Percentiles rank a stretch among this genome's conserved stretches.
These are phyloP conservation scores for Mrakia gelida DNA, from an alignment of 768 basidiomycete genomes.

Conservation along the genomic window DNA sequence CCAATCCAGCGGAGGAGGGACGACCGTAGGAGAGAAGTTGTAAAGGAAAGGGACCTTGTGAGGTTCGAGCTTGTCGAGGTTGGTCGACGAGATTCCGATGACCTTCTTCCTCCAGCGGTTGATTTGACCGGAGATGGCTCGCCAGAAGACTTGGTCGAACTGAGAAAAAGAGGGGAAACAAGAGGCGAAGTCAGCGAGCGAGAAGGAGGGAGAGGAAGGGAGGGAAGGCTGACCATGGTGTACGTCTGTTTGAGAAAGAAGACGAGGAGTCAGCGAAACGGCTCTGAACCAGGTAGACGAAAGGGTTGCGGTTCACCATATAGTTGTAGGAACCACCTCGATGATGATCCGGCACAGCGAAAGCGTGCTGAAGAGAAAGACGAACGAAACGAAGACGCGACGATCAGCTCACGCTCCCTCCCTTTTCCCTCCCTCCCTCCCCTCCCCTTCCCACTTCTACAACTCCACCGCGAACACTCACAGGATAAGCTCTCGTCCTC, in stretches of 20 bases:
- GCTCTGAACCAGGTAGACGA: background rate
- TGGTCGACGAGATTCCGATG: conserved; percentile 72
- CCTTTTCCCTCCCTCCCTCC: too few relatives aligned
- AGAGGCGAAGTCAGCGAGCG: background rate
- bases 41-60: conserved; percentile 98
- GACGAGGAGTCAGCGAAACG: background rate
- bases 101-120: conserved; percentile 85
- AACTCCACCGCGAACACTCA: conserved; percentile 22
- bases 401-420: background rate
- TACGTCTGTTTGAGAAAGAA: background rate
- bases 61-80: conserved; percentile 89
- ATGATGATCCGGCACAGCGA: conserved; percentile 94
- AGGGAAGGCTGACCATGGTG: background rate
- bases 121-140: conserved; percentile 86
- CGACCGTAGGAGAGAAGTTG: conserved; percentile 86
- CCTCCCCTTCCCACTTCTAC: background rate
- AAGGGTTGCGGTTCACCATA: conserved; percentile 42
- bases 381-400: background rate
- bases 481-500: conserved; percentile 86
- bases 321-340: conserved; percentile 98
- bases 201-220: background rate
- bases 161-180: conserved; percentile 53
- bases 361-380: conserved; percentile 60
- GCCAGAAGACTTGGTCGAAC: conserved; percentile 95
- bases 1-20: conserved; percentile 95